Conservation (phyloP, 2,329 filamentous ascomycete species). For the Blastomyces silverae region DNA sequence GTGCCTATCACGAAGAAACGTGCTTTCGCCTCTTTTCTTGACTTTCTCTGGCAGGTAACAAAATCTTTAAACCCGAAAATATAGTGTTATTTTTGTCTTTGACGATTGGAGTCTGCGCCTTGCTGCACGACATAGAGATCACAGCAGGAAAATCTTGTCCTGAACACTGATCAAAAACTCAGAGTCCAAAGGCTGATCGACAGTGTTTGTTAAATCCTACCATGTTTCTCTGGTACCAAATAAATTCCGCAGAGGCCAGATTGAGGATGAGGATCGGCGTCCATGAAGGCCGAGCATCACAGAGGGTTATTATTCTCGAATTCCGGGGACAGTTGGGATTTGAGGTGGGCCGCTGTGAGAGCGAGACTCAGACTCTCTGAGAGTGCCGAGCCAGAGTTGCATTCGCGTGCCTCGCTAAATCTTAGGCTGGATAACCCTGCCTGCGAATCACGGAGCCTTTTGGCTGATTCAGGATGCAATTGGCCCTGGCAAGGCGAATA, state of each 20-base stretch:
- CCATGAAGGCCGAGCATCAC: background rate
- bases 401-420: constrained; percentile 9
- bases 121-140: background rate
- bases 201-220: background rate
- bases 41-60: background rate
- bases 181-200: background rate
- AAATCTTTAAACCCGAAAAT: background rate
- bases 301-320: background rate
- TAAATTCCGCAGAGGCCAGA: background rate
- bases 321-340: background rate
- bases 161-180: background rate
- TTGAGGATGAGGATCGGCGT: background rate
- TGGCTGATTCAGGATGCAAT: constrained; percentile 13
- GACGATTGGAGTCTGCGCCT: background rate
- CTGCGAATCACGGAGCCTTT: constrained; percentile 18
- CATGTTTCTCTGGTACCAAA: background rate
- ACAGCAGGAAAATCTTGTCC: background rate
- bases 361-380: background rate
- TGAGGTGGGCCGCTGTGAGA: no score
- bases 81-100: background rate
- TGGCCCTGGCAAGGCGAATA: constrained; percentile 13
- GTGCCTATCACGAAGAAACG: constrained; percentile 5
- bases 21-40: background rate
- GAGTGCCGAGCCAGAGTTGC: background rate
- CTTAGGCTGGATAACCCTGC: constrained; percentile 5